phyloP scores from a whole-genome alignment of 2,329 filamentous ascomycete genomes.

The Beauveria medogensis region DNA sequence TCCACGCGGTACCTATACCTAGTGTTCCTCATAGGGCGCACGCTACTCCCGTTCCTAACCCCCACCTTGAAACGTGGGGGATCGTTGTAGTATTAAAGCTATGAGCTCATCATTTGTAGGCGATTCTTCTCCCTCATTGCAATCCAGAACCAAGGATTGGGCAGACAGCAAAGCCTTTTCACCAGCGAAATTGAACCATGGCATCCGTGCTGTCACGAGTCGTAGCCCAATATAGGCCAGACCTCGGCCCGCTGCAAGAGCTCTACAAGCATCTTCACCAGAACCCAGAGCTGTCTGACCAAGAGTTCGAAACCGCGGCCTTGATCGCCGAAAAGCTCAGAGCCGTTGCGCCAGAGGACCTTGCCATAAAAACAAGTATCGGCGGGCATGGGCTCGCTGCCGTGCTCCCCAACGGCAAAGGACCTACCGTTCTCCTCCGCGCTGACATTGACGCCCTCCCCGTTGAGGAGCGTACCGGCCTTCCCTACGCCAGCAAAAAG shows the following conservation, averaged over 20 bases:
- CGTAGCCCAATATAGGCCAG: constrained; percentile 3
- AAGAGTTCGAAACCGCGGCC: constrained; percentile 44
- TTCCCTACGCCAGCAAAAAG: constrained; percentile 45
- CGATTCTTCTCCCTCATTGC: not conserved
- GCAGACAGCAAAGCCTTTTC: not conserved
- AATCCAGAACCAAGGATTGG: not conserved
- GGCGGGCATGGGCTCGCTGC: constrained; percentile 52
- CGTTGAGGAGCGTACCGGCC: constrained; percentile 44
- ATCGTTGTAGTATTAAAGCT: not conserved
- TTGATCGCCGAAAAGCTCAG: constrained; percentile 35
- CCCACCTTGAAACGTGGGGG: constrained; percentile 3
- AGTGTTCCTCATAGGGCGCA: not conserved
- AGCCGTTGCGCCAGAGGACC: constrained; percentile 15
- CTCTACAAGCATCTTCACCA: constrained; percentile 52
- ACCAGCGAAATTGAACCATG: not conserved
- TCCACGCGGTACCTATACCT: not conserved
- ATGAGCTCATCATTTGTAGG: not conserved
- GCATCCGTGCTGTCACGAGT: not conserved
- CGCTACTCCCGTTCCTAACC: not conserved
- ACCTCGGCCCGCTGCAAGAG: constrained; percentile 11
- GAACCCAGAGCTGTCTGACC: constrained; percentile 50
- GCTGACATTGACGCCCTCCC: constrained; percentile 58
- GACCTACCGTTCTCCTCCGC: constrained; percentile 47
- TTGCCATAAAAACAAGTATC: constrained; percentile 36
- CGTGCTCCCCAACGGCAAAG: constrained; percentile 46